Evolutionary conservation across 169 alveolate species (phyloP).

Genomic region (Neospora caninum): DNA sequence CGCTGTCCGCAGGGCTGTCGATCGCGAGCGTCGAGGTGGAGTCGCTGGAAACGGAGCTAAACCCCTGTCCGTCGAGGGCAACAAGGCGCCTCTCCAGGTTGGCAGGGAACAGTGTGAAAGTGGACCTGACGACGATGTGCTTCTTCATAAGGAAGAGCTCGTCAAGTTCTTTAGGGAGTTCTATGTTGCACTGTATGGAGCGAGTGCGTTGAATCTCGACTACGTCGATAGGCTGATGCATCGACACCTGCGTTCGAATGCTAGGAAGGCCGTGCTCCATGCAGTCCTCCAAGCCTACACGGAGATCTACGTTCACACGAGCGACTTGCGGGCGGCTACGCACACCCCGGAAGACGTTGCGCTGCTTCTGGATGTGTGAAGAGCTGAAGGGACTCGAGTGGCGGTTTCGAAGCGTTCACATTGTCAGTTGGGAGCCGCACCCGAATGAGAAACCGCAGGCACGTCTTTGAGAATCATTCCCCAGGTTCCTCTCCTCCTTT

Average conservation of each 20-base stretch:
- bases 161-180: not conserved
- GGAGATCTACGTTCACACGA: not conserved
- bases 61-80: not conserved
- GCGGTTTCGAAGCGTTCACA: not conserved
- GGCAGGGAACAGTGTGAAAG: not conserved
- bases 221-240: conserved; percentile 9
- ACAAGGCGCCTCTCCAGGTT: not conserved
- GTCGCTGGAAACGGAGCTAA: not conserved
- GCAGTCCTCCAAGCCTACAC: not conserved
- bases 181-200: not conserved
- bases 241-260: not conserved
- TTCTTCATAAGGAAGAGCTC: not conserved
- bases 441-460: too few relatives aligned
- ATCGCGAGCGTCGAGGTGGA: not conserved
- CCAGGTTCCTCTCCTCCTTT: too few relatives aligned
- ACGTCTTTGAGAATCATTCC: too few relatives aligned
- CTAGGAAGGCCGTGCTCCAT: not conserved
- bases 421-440: too few relatives aligned
- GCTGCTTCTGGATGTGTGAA: conserved; percentile 3
- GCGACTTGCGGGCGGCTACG: not conserved
- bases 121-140: not conserved
- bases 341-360: conserved; percentile 30
- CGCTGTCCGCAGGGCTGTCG: conserved; percentile 7
- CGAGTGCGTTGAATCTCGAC: not conserved
- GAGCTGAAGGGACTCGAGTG: not conserved